A percentile compares a stretch with the other conserved stretches of the same genome.
Conservation (phyloP, 495 filamentous ascomycete genomes). For the Trichoderma virens region DNA sequence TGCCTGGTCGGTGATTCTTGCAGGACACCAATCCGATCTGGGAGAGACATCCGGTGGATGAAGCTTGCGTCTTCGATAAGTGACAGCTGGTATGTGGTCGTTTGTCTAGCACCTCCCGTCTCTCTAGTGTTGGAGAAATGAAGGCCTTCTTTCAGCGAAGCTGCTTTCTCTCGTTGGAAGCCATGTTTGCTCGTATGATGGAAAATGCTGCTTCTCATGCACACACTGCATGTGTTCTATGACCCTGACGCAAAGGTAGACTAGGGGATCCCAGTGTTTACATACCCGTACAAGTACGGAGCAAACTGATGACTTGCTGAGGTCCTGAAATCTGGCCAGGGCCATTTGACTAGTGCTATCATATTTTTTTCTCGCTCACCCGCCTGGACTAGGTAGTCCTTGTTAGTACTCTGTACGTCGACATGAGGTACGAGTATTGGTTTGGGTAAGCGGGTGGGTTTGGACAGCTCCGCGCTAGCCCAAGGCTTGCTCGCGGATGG, state of each 20-base stretch:
- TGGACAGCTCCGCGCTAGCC: background rate
- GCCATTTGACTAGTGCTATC: background rate
- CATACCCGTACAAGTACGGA: background rate
- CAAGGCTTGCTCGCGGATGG: background rate
- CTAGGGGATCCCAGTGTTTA: background rate
- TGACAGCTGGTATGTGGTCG: background rate
- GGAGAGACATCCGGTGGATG: background rate
- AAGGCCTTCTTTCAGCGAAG: background rate
- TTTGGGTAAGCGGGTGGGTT: background rate
- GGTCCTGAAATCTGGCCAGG: background rate
- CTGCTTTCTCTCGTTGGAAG: background rate
- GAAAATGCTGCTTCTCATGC: background rate
- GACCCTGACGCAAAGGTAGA: background rate
- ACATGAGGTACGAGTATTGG: background rate
- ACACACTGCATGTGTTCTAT: background rate
- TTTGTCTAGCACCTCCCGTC: background rate
- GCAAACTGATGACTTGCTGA: background rate
- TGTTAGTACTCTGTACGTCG: background rate
- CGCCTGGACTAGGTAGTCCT: background rate
- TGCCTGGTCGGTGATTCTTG: background rate
- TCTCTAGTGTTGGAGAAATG: background rate
- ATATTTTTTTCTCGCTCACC: background rate
- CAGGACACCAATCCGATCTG: background rate
- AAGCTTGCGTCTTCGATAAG: background rate
- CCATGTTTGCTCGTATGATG: background rate